These are phyloP conservation scores for Calonectria leucothoes DNA, from an alignment of 2,329 filamentous ascomycete genomes.

Conservation along the genomic window DNA sequence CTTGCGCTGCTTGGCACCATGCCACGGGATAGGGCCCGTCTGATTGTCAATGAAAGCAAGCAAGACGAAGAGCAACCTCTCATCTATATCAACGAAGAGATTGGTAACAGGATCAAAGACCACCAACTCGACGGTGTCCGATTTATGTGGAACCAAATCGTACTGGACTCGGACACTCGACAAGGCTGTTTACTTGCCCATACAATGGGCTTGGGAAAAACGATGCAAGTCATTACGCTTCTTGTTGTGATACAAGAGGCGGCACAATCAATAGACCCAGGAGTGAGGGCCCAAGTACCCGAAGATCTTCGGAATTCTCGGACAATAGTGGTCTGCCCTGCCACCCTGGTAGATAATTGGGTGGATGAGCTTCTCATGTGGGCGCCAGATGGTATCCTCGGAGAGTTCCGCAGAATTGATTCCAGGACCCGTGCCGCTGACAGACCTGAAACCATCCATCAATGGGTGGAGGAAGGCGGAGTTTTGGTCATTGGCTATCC, in stretches of 20 bases:
- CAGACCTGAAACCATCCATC: slow-evolving; percentile 59
- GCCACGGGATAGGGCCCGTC: slow-evolving; percentile 57
- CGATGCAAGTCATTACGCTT: slow-evolving; percentile 90
- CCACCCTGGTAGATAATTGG: slow-evolving; percentile 85
- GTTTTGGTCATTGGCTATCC: slow-evolving; percentile 82
- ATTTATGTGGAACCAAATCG: slow-evolving; percentile 90
- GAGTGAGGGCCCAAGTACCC: slow-evolving; percentile 75
- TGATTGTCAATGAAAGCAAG: slow-evolving; percentile 77
- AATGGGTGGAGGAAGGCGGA: slow-evolving; percentile 76
- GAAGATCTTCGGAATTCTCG: slow-evolving; percentile 69
- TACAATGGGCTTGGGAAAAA: slow-evolving; percentile 93
- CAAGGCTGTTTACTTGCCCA: slow-evolving; percentile 88
- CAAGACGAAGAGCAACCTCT: slow-evolving; percentile 67
- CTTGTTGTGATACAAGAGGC: slow-evolving; percentile 79
- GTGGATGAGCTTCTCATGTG: slow-evolving; percentile 79
- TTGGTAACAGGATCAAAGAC: slow-evolving; percentile 75
- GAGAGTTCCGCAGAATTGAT: slow-evolving; percentile 67
- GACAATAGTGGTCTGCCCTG: slow-evolving; percentile 80
- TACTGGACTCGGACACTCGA: slow-evolving; percentile 66
- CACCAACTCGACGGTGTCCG: slow-evolving; percentile 86
- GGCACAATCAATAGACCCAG: slow-evolving; percentile 66
- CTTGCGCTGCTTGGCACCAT: slow-evolving; percentile 57
- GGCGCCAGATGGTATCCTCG: slow-evolving; percentile 68
- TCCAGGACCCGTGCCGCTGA: slow-evolving; percentile 46
- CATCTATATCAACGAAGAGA: slow-evolving; percentile 73